phyloP scores from a whole-genome alignment of 1,284 basidiomycete species.

The Xerocomus cyaneibrunnescens region DNA sequence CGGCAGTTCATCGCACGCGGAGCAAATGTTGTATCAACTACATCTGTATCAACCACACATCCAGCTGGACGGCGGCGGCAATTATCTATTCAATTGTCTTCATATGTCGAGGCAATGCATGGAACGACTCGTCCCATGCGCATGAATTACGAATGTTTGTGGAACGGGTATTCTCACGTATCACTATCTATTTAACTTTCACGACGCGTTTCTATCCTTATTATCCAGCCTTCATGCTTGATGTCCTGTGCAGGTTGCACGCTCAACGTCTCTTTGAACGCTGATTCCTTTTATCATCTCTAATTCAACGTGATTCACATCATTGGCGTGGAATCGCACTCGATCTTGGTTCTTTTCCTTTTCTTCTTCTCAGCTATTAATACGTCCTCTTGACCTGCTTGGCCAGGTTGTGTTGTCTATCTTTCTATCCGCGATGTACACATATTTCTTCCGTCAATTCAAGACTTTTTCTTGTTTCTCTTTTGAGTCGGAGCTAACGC shows the following conservation, averaged over 20 bases:
- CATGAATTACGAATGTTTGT: constrained; percentile 32
- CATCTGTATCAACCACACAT: constrained; percentile 32
- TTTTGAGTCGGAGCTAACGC: not conserved
- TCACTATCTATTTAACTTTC: constrained; percentile 23
- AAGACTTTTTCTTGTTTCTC: constrained; percentile 1
- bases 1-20: constrained; percentile 23
- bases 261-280: constrained; percentile 4
- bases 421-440: constrained; percentile 19
- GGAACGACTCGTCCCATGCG: constrained; percentile 16
- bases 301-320: constrained; percentile 1
- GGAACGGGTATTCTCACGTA: constrained; percentile 17
- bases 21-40: constrained; percentile 35
- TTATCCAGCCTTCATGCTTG: constrained; percentile 25
- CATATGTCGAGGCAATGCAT: constrained; percentile 24
- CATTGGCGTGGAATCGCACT: constrained; percentile 5
- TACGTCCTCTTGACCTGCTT: constrained; percentile 17
- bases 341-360: constrained; percentile 13
- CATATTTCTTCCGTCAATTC: constrained; percentile 19
- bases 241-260: constrained; percentile 18
- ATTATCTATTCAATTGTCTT: constrained; percentile 35
- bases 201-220: constrained; percentile 30
- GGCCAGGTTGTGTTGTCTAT: constrained; percentile 22
- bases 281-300: constrained; percentile 4
- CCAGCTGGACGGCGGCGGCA: constrained; percentile 18
- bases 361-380: not conserved